phyloP scores from a whole-genome alignment of 495 filamentous ascomycete genomes.

The Talaromyces proteolyticus region DNA sequence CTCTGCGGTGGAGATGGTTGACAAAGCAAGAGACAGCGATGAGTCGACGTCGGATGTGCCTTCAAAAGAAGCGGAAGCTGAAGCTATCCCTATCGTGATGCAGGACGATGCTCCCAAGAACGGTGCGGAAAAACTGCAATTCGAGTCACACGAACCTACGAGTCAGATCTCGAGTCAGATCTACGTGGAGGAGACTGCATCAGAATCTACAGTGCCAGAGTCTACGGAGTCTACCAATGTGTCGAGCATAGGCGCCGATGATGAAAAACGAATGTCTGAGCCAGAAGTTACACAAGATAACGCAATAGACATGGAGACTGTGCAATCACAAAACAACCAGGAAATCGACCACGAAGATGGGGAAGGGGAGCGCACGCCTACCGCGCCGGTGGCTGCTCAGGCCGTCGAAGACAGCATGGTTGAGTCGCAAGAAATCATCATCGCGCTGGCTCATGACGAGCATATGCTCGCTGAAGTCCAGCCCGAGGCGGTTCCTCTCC shows the following conservation, averaged over 20 bases:
- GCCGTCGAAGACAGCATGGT: neutral
- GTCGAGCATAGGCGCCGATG: neutral
- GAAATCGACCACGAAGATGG: neutral
- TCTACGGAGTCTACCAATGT: too few relatives aligned
- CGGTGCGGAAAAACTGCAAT: neutral
- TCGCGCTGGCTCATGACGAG: neutral
- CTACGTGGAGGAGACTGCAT: neutral
- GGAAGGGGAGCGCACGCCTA: neutral
- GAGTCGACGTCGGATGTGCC: slow-evolving; percentile 13
- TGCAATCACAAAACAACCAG: neutral
- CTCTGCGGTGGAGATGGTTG: slow-evolving; percentile 13
- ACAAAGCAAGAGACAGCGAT: slow-evolving; percentile 5
- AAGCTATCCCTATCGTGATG: too few relatives aligned
- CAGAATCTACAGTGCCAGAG: neutral
- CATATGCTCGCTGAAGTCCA: too few relatives aligned
- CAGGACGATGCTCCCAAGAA: too few relatives aligned
- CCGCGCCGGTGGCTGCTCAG: neutral
- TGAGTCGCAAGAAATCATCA: neutral
- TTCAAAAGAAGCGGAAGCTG: neutral
- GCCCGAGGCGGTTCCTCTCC: too few relatives aligned
- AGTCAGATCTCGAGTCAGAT: neutral
- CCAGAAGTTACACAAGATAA: neutral
- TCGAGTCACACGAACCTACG: neutral
- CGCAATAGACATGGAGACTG: too few relatives aligned
- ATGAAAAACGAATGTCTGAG: neutral